A percentile compares a stretch with the other conserved stretches of the same genome.
Conservation (phyloP, 2,329 filamentous ascomycete genomes). For the Penicillium crustosum region DNA sequence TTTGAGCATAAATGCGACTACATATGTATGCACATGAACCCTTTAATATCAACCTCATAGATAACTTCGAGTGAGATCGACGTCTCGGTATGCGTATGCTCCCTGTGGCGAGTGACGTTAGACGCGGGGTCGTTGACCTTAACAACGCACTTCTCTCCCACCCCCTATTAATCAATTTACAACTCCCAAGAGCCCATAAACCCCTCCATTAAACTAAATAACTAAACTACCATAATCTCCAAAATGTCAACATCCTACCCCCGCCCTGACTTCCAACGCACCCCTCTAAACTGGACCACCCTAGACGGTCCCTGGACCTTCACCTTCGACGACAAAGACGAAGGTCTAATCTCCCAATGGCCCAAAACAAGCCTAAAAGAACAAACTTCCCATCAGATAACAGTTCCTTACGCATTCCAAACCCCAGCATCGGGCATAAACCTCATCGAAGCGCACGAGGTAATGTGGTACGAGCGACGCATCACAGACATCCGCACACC, state of each 20-base stretch:
- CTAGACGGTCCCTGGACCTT: conserved; percentile 66
- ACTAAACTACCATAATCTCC: neutral
- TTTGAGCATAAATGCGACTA: neutral
- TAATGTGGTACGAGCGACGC: conserved; percentile 64
- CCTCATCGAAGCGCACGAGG: conserved; percentile 63
- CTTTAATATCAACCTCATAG: neutral
- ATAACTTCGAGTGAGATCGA: neutral
- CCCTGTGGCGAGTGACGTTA: conserved; percentile 4
- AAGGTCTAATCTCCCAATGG: conserved; percentile 56
- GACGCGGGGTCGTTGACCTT: conserved; percentile 14
- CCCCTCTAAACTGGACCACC: conserved; percentile 56
- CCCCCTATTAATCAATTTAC: neutral
- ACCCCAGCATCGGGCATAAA: conserved; percentile 62
- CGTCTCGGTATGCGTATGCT: neutral
- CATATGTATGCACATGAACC: neutral
- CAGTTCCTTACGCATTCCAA: conserved; percentile 67
- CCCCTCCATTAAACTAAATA: neutral
- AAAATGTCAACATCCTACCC: conserved; percentile 49
- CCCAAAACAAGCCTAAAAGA: conserved; percentile 45
- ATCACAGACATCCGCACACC: conserved; percentile 52
- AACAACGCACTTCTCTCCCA: neutral
- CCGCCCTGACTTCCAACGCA: conserved; percentile 63
- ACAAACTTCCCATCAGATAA: conserved; percentile 53
- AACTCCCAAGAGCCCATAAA: neutral
- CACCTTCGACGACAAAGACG: conserved; percentile 64